phyloP scores from a whole-genome alignment of 2,329 filamentous ascomycete species.

The Reticulascus tulasneorum region DNA sequence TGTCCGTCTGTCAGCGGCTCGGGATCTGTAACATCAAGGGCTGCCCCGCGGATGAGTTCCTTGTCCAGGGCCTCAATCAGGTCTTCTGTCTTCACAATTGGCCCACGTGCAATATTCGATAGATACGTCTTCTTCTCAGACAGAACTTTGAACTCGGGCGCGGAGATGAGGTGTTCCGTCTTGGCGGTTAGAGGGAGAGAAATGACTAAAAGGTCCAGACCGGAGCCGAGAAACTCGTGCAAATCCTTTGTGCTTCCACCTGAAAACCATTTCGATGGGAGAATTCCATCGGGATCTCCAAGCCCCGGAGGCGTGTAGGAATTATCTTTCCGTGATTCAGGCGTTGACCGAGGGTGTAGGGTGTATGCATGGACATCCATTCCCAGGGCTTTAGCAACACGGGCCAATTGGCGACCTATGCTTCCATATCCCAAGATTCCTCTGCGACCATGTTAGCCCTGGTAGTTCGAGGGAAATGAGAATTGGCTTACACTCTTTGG shows the following conservation, averaged over 20 bases:
- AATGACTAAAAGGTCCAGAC: conserved; percentile 51
- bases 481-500: conserved; percentile 42
- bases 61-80: conserved; percentile 58
- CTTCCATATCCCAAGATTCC: conserved; percentile 52
- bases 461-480: not conserved
- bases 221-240: conserved; percentile 46
- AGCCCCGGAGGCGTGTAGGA: conserved; percentile 68
- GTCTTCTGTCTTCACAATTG: conserved; percentile 46
- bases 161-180: conserved; percentile 48
- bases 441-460: conserved; percentile 19
- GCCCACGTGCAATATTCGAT: conserved; percentile 66
- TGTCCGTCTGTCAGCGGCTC: conserved; percentile 69
- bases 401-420: conserved; percentile 50
- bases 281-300: conserved; percentile 44
- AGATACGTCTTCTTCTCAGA: conserved; percentile 52
- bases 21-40: conserved; percentile 75
- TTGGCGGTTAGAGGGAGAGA: conserved; percentile 45
- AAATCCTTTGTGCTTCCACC: conserved; percentile 39
- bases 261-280: conserved; percentile 49
- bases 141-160: conserved; percentile 44
- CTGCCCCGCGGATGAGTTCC: conserved; percentile 62
- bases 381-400: conserved; percentile 60
- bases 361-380: conserved; percentile 75
- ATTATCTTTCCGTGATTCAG: conserved; percentile 58
- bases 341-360: conserved; percentile 62